A percentile compares a stretch with the other conserved stretches of the same genome.
Conservation (phyloP, 495 filamentous ascomycete genomes). For the Penicillium alfredii region DNA sequence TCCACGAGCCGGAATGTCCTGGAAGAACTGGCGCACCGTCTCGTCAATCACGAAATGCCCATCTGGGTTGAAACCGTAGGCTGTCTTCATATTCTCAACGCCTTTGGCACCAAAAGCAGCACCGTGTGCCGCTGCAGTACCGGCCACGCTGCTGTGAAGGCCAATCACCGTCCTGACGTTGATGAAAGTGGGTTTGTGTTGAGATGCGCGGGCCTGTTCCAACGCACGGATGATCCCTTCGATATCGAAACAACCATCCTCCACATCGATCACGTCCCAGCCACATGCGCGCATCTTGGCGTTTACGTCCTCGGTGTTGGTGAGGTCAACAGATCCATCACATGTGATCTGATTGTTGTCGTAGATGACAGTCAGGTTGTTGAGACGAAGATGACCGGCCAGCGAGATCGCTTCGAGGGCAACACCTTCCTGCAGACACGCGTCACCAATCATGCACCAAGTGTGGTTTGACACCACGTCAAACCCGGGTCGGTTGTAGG, state of each 20-base stretch:
- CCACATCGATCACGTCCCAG: constrained; percentile 52
- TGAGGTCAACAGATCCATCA: constrained; percentile 51
- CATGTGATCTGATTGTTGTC: constrained; percentile 56
- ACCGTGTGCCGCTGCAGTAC: constrained; percentile 46
- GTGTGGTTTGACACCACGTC: constrained; percentile 45
- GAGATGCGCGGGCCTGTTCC: constrained; percentile 33
- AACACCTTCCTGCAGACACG: constrained; percentile 56
- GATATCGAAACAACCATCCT: constrained; percentile 50
- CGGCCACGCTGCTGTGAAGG: constrained; percentile 44
- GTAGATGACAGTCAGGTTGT: constrained; percentile 52
- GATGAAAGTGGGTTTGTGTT: constrained; percentile 52
- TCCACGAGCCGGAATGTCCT: constrained; percentile 34
- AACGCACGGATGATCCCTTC: constrained; percentile 46
- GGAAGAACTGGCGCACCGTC: constrained; percentile 45
- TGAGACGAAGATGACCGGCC: constrained; percentile 49
- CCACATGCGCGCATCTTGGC: constrained; percentile 53
- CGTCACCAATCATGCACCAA: constrained; percentile 56
- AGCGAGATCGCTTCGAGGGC: constrained; percentile 51
- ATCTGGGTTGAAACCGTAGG: constrained; percentile 39
- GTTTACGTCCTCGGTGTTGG: constrained; percentile 54
- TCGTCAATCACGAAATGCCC: constrained; percentile 43
- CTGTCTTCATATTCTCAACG: constrained; percentile 44
- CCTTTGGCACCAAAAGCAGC: constrained; percentile 44
- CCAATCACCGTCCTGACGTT: constrained; percentile 55
- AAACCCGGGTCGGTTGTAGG: constrained; percentile 47